Evolutionary conservation across 257 asterid genomes (phyloP).

Genomic region (Fraxinus excelsior): DNA sequence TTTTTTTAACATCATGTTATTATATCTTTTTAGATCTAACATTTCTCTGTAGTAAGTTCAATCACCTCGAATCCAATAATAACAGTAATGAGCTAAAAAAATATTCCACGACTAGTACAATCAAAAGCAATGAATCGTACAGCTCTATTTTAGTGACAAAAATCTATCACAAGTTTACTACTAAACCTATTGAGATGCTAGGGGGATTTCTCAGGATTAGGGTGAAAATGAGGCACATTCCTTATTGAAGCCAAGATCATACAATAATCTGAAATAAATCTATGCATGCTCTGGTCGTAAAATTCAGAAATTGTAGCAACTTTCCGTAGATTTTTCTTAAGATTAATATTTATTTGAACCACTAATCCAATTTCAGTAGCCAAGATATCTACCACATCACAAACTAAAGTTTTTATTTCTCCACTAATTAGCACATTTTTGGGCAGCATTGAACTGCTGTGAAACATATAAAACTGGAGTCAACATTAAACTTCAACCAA

Average conservation of each 20-base stretch:
- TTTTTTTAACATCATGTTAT: no score
- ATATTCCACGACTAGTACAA: not conserved
- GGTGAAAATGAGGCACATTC: not conserved
- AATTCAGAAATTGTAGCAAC: not conserved
- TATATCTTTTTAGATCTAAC: no score
- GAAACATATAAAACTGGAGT: not conserved
- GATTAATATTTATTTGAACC: not conserved
- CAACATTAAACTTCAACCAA: not conserved
- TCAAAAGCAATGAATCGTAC: not conserved
- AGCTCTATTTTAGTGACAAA: not conserved
- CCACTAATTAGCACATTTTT: not conserved
- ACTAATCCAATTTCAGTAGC: not conserved
- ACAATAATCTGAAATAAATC: not conserved
- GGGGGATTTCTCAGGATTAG: no score
- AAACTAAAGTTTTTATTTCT: not conserved
- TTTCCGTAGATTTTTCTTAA: not conserved
- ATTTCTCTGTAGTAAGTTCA: no score
- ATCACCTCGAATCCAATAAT: no score
- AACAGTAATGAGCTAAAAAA: not conserved
- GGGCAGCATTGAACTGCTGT: not conserved
- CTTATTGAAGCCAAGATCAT: constrained; percentile 26
- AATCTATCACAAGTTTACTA: not conserved
- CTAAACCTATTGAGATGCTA: no score
- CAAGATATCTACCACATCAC: not conserved
- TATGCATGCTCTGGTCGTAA: not conserved